phyloP scores from a whole-genome alignment of 768 basidiomycete genomes.

The Boletus fagicola region DNA sequence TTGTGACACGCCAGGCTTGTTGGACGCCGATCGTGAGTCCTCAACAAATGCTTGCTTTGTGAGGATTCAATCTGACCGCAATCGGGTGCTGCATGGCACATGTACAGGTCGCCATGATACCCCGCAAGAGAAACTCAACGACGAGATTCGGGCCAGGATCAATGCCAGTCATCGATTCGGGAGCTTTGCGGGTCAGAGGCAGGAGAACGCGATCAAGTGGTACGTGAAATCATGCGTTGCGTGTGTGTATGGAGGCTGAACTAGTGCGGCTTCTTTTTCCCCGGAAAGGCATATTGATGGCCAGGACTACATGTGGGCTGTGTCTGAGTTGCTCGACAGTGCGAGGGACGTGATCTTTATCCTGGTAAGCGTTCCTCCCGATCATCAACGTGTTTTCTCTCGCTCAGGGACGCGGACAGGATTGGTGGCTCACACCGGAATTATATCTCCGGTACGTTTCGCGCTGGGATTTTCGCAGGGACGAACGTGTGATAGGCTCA shows the following conservation, averaged over 20 bases:
- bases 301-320: conserved; percentile 95
- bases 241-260: not conserved
- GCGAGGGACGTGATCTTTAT: conserved; percentile 88
- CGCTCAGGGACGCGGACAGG: conserved; percentile 38
- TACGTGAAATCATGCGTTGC: conserved; percentile 27
- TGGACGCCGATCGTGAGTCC: conserved; percentile 36
- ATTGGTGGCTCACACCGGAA: conserved; percentile 96
- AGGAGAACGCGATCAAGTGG: conserved; percentile 82
- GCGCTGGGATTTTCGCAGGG: no score
- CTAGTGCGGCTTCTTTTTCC: not conserved
- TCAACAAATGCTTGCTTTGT: not conserved
- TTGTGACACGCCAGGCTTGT: conserved; percentile 26
- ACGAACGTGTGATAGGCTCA: conserved; percentile 10
- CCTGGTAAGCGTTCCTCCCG: conserved; percentile 43
- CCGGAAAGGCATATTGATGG: conserved; percentile 79
- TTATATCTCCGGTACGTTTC: conserved; percentile 68
- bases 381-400: not conserved
- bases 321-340: conserved; percentile 84
- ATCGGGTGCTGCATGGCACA: not conserved
- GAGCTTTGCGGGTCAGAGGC: conserved; percentile 76
- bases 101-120: conserved; percentile 65
- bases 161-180: conserved; percentile 77
- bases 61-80: not conserved
- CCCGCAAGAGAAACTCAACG: conserved; percentile 66
- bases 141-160: conserved; percentile 73